These are phyloP conservation scores for Diplocarpon mali DNA, from an alignment of 2,329 filamentous ascomycete species.

Conservation along the genomic window DNA sequence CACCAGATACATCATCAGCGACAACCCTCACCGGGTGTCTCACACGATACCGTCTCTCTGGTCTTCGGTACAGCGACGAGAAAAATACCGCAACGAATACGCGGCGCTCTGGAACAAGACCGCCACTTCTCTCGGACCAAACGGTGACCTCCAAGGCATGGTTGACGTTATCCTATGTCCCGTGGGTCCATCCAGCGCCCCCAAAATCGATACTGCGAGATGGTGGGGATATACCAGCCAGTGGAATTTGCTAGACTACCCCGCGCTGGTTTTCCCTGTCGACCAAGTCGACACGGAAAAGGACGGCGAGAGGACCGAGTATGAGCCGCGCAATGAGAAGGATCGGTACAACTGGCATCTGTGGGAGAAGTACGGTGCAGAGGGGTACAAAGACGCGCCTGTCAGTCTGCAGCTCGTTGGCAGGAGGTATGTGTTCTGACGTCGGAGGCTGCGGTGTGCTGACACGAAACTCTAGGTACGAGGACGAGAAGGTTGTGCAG, in stretches of 20 bases:
- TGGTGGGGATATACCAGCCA: constrained; percentile 56
- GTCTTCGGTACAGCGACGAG: constrained; percentile 30
- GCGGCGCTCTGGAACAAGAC: constrained; percentile 21
- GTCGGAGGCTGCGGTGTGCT: constrained; percentile 6
- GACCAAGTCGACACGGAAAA: constrained; percentile 26
- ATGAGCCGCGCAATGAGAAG: constrained; percentile 26
- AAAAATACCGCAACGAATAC: constrained; percentile 26
- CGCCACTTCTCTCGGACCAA: constrained; percentile 24
- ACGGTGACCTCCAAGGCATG: constrained; percentile 19
- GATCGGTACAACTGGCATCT: constrained; percentile 26
- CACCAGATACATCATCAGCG: constrained; percentile 46
- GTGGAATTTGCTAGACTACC: constrained; percentile 62
- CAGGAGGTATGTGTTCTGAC: constrained; percentile 16
- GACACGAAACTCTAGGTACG: constrained; percentile 21
- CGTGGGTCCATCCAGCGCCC: constrained; percentile 43
- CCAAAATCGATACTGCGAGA: constrained; percentile 35
- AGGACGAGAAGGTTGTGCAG: constrained; percentile 30
- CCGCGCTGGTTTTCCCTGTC: constrained; percentile 49
- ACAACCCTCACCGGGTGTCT: constrained; percentile 34
- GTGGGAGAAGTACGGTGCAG: constrained; percentile 28
- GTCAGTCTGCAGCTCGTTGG: constrained; percentile 32
- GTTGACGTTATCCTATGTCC: constrained; percentile 55
- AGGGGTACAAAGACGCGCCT: constrained; percentile 31
- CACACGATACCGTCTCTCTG: constrained; percentile 33
- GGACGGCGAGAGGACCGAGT: constrained; percentile 20